Evolutionary conservation across 805 yeast species (phyloP).

Genomic region (Sugiyamaella boreocaroliniensis): DNA sequence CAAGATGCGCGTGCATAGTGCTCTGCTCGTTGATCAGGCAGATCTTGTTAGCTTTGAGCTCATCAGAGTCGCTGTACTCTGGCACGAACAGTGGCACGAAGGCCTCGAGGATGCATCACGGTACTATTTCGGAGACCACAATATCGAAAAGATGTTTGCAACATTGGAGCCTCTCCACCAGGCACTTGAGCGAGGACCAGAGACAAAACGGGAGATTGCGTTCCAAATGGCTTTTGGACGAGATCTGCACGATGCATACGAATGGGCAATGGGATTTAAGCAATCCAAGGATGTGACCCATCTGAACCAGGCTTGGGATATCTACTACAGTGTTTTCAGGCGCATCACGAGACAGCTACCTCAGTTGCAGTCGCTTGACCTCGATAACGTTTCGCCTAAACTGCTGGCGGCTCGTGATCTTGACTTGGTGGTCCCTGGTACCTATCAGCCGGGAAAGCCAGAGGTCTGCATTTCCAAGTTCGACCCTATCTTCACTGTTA

Average conservation of each 20-base stretch:
- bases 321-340: constrained; percentile 88
- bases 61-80: constrained; percentile 87
- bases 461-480: constrained; percentile 65
- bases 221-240: constrained; percentile 91
- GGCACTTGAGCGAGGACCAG: constrained; percentile 76
- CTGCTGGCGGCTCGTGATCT: constrained; percentile 69
- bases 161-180: constrained; percentile 84
- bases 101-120: constrained; percentile 96
- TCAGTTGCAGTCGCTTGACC: constrained; percentile 74
- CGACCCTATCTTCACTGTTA: constrained; percentile 78
- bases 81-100: constrained; percentile 99
- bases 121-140: constrained; percentile 86
- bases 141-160: constrained; percentile 89
- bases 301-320: constrained; percentile 96
- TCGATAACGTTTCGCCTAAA: constrained; percentile 91
- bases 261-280: constrained; percentile 84
- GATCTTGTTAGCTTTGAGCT: constrained; percentile 90
- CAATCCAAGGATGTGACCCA: constrained; percentile 81
- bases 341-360: constrained; percentile 85
- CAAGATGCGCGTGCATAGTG: constrained; percentile 83
- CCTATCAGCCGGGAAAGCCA: constrained; percentile 79
- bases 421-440: constrained; percentile 89
- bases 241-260: constrained; percentile 85
- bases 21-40: constrained; percentile 81
- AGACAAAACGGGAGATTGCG: constrained; percentile 85